Base-by-base conservation (phyloP, 116 monocot species). In the Iris pallida region DNA sequence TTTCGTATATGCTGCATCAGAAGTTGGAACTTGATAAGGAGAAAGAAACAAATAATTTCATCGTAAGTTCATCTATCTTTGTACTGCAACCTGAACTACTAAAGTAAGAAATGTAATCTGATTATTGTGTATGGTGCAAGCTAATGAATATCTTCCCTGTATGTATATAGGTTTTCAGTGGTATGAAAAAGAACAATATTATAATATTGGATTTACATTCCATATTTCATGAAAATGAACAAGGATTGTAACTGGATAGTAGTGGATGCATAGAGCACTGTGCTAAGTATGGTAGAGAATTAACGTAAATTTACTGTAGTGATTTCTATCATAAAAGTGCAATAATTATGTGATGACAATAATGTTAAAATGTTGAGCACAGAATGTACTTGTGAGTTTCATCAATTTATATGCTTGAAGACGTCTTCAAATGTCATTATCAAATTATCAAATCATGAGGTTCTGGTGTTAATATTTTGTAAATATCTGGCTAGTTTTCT, bases 1-100 rank as follows among this genome's bases (percentile, higher is more conserved):
- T 90, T 58, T 85, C 75, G 53, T 94, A 90, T 47, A 63, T 73
- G 17, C 52, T 78, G 42, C 75, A 79, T 43, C 84, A 80, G 62
- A 94, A 85, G 73, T 4, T 57, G 66, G 83, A 81, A 2, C 69
- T 76, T 53, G 71, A 76, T 18, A 83, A 73, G 68, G 83, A 77
- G 54, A 73, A 65, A 45, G 81, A 83, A 47, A 47, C 74, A 58
- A 72, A 65, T 53, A 79, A 82, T 4, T 82, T 79, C n/a, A 71
- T 84, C 42, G 94, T 94, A 68, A 82, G 90, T 78, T 53, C 10
- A 18, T 52, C 49, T 57, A n/a, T 57, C 7, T 57, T 57, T 18
- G 8, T 52, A 52, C 8, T 10, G 51, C 14, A 14, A 10, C 12
- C 8, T 52, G 8, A 14, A 10, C 14, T 52, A 8, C 8, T 14